These are phyloP conservation scores for Acanthamoeba lenticulata DNA, from an alignment of 208 protist genomes.

Conservation along the genomic window DNA sequence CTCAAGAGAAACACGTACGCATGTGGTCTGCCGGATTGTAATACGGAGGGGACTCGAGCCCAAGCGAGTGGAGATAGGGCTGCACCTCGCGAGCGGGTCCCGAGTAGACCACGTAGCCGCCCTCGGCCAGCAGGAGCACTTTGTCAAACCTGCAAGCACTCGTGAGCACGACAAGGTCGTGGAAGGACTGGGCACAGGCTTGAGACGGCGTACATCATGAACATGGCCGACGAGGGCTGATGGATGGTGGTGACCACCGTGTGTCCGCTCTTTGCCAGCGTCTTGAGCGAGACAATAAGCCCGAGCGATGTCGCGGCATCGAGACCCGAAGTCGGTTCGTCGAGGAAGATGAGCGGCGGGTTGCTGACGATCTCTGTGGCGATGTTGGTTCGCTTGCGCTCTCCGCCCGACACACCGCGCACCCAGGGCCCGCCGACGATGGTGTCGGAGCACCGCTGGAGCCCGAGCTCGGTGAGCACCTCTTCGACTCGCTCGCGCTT, in stretches of 20 bases:
- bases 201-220: no score
- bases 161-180: no score
- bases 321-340: constrained; percentile 83
- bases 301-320: constrained; percentile 90
- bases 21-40: constrained; percentile 59
- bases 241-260: constrained; percentile 95
- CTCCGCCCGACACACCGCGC: constrained; percentile 73
- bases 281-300: constrained; percentile 88
- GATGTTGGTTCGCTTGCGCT: constrained; percentile 83
- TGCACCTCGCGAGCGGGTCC: background rate
- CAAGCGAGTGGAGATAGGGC: constrained; percentile 47
- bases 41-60: constrained; percentile 43
- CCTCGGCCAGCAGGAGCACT: constrained; percentile 66
- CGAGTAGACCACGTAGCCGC: constrained; percentile 38
- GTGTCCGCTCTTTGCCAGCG: constrained; percentile 86
- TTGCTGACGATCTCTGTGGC: constrained; percentile 77
- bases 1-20: background rate
- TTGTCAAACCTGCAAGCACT: constrained; percentile 70
- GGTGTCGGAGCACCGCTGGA: constrained; percentile 50
- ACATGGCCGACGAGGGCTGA: constrained; percentile 92
- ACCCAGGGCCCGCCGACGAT: constrained; percentile 65
- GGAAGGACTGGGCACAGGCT: no score
- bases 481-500: constrained; percentile 26
- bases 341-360: constrained; percentile 75
- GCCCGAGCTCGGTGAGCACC: constrained; percentile 64